Conservation (phyloP, 1,284 basidiomycete genomes). For the Ganoderma lingzhi region DNA sequence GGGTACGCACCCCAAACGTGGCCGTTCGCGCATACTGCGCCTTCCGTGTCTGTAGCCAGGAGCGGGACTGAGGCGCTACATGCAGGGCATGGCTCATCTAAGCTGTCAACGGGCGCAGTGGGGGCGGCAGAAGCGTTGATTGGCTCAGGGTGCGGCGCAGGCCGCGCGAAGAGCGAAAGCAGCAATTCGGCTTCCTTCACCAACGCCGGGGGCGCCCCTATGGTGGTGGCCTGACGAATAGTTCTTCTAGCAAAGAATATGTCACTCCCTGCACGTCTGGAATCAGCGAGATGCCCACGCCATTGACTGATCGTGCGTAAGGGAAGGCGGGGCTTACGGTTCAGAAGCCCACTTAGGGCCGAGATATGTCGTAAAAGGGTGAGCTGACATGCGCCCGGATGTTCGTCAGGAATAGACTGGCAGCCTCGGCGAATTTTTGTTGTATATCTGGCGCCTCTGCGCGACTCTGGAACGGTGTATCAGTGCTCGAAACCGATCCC, state of each 20-base stretch:
- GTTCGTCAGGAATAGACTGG: conserved; percentile 53
- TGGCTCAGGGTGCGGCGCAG: conserved; percentile 21
- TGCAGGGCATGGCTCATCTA: conserved; percentile 74
- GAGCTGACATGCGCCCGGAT: conserved; percentile 65
- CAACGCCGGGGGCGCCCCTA: conserved; percentile 58
- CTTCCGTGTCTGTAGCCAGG: conserved; percentile 54
- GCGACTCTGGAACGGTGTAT: conserved; percentile 47
- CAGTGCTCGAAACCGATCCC: conserved; percentile 5
- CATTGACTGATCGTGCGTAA: background rate
- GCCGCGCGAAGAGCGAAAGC: conserved; percentile 46
- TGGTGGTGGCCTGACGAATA: conserved; percentile 59
- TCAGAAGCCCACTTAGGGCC: conserved; percentile 47
- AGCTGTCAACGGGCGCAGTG: conserved; percentile 14
- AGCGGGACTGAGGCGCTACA: conserved; percentile 66
- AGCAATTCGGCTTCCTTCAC: conserved; percentile 58
- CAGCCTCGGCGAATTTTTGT: conserved; percentile 56
- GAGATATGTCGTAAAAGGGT: conserved; percentile 64
- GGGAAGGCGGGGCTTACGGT: conserved; percentile 17
- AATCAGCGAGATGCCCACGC: conserved; percentile 22
- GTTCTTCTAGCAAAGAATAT: conserved; percentile 64
- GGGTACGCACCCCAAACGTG: conserved; percentile 66
- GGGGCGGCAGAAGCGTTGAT: conserved; percentile 27
- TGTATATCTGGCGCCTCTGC: conserved; percentile 38
- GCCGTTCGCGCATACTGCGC: conserved; percentile 68
- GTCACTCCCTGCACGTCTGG: conserved; percentile 54